Percentiles rank a stretch among this genome's conserved stretches.
These are phyloP conservation scores for Phaeomoniella chlamydospora DNA, from an alignment of 2,329 filamentous ascomycete genomes.

Conservation along the genomic window DNA sequence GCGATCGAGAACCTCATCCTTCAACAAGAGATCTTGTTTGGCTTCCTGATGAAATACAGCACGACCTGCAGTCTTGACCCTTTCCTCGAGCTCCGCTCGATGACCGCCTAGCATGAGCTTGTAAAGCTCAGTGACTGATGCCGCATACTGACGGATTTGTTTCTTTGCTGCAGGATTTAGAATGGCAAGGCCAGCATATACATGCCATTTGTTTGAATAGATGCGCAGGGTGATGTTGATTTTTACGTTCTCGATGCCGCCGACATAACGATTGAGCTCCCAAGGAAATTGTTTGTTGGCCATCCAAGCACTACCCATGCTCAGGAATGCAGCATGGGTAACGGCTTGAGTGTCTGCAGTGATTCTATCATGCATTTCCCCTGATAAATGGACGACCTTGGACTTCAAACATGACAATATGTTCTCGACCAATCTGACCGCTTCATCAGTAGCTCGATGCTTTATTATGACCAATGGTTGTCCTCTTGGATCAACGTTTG, in stretches of 20 bases:
- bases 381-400: slow-evolving; percentile 75
- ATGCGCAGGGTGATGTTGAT: slow-evolving; percentile 97
- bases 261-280: slow-evolving; percentile 90
- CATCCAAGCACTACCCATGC: slow-evolving; percentile 96
- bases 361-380: slow-evolving; percentile 83
- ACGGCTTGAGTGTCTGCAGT: slow-evolving; percentile 97
- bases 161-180: slow-evolving; percentile 83
- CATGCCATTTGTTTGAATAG: slow-evolving; percentile 98
- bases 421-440: slow-evolving; percentile 62
- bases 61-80: slow-evolving; percentile 68
- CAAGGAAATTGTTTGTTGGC: slow-evolving; percentile 92
- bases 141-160: slow-evolving; percentile 89
- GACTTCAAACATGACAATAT: slow-evolving; percentile 74
- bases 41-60: slow-evolving; percentile 46
- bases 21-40: slow-evolving; percentile 52
- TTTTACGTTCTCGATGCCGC: slow-evolving; percentile 97
- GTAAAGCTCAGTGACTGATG: slow-evolving; percentile 83
- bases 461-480: slow-evolving; percentile 88
- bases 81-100: slow-evolving; percentile 53
- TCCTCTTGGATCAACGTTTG: slow-evolving; percentile 71
- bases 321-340: slow-evolving; percentile 90
- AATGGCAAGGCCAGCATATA: slow-evolving; percentile 93
- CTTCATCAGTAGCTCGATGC: slow-evolving; percentile 68
- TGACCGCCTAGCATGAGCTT: slow-evolving; percentile 92
- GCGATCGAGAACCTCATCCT: slow-evolving; percentile 69